Evolutionary conservation across 2,329 filamentous ascomycete genomes (phyloP).

Genomic region (Teratosphaeria viscida): DNA sequence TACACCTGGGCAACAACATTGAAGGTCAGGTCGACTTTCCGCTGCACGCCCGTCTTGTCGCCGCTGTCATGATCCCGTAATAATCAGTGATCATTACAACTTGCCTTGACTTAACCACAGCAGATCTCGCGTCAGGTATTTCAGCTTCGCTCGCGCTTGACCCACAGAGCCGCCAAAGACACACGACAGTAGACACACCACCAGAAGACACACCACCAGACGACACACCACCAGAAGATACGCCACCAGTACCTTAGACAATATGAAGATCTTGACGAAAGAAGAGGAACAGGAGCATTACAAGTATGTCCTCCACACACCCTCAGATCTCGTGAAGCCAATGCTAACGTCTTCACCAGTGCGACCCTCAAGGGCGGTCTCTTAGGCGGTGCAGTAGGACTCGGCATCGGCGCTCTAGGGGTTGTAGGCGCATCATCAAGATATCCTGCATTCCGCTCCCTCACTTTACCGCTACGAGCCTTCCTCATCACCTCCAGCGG

Average conservation of each 20-base stretch:
- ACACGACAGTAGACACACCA: not conserved
- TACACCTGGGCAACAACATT: not conserved
- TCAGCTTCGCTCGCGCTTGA: not conserved
- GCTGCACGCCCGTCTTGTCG: not conserved
- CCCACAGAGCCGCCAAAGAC: not conserved
- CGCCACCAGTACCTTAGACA: not conserved
- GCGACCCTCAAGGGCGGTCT: slow-evolving; percentile 69
- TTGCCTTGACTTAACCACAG: not conserved
- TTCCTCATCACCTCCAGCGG: slow-evolving; percentile 76
- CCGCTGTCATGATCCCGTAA: not conserved
- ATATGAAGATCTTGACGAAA: slow-evolving; percentile 91
- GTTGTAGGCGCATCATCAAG: slow-evolving; percentile 59
- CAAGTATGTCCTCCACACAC: slow-evolving; percentile 36
- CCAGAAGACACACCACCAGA: not conserved
- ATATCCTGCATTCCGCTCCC: slow-evolving; percentile 65
- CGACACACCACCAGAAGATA: not conserved
- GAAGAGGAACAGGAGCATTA: slow-evolving; percentile 88
- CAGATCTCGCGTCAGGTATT: not conserved
- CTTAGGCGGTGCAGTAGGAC: slow-evolving; percentile 59
- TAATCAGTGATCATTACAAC: not conserved
- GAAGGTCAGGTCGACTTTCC: not conserved
- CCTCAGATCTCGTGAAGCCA: not conserved
- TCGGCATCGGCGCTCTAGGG: slow-evolving; percentile 55
- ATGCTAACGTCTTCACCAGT: slow-evolving; percentile 10
- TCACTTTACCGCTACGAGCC: slow-evolving; percentile 81